These are phyloP conservation scores for Ascochyta pisi DNA, from an alignment of 2,329 filamentous ascomycete species.

Conservation along the genomic window DNA sequence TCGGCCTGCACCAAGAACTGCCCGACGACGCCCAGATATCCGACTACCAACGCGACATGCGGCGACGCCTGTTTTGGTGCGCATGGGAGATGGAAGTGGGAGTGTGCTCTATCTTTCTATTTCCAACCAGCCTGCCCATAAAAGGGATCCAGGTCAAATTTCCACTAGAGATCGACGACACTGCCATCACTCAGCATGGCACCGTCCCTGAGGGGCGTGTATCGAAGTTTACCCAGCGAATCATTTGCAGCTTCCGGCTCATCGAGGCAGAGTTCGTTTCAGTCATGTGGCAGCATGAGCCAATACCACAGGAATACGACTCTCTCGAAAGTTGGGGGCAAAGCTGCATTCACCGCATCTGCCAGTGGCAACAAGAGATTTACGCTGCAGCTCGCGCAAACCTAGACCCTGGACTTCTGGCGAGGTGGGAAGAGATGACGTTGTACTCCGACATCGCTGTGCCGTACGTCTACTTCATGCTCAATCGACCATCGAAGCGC, in stretches of 20 bases:
- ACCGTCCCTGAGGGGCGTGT: slow-evolving; percentile 37
- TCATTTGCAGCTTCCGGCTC: slow-evolving; percentile 44
- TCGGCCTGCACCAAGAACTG: slow-evolving; percentile 47
- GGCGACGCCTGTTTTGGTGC: slow-evolving; percentile 48
- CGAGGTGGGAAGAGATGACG: slow-evolving; percentile 46
- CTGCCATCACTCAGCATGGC: slow-evolving; percentile 37
- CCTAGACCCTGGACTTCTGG: slow-evolving; percentile 31
- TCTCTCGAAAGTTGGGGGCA: slow-evolving; percentile 42
- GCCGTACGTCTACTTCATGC: slow-evolving; percentile 40
- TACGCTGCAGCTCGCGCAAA: slow-evolving; percentile 38
- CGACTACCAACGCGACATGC: slow-evolving; percentile 45
- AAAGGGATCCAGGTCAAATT: slow-evolving; percentile 40
- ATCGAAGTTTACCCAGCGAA: slow-evolving; percentile 45
- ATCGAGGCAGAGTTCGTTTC: slow-evolving; percentile 46
- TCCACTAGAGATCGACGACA: slow-evolving; percentile 45
- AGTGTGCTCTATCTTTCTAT: slow-evolving; percentile 44
- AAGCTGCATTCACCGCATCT: slow-evolving; percentile 32
- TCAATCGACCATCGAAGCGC: slow-evolving; percentile 40
- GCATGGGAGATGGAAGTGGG: slow-evolving; percentile 50
- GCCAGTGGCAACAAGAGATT: slow-evolving; percentile 42
- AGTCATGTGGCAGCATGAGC: slow-evolving; percentile 41
- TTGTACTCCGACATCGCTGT: slow-evolving; percentile 44
- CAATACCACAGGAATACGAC: slow-evolving; percentile 33
- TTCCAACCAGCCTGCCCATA: slow-evolving; percentile 42
- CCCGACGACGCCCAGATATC: slow-evolving; percentile 37